A percentile compares a stretch with the other conserved stretches of the same genome.
phyloP scores from a whole-genome alignment of 805 yeast genomes.

The Ogataea wickerhamii region DNA sequence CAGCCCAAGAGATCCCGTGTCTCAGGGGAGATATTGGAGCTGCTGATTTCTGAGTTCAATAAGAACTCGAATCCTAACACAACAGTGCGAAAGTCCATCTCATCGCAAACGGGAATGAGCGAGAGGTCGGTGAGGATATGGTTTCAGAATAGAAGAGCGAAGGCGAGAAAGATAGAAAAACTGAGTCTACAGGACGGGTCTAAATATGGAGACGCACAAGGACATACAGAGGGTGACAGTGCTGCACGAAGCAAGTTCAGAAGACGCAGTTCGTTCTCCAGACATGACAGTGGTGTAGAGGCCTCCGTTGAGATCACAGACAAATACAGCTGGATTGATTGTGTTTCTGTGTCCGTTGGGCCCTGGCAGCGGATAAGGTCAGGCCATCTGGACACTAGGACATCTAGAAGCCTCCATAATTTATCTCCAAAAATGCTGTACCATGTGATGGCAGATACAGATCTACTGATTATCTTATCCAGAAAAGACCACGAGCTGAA shows the following conservation, averaged over 20 bases:
- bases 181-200: conserved; percentile 28
- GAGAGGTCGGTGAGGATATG: conserved; percentile 88
- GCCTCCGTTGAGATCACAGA: conserved; percentile 57
- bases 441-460: conserved; percentile 63
- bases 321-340: conserved; percentile 62
- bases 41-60: conserved; percentile 64
- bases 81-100: conserved; percentile 62
- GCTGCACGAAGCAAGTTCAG: conserved; percentile 7
- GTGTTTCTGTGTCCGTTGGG: conserved; percentile 68
- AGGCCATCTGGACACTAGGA: conserved; percentile 45
- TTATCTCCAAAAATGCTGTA: conserved; percentile 65
- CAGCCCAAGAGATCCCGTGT: conserved; percentile 35
- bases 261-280: conserved; percentile 16
- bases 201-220: background rate
- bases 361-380: conserved; percentile 76
- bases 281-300: conserved; percentile 20
- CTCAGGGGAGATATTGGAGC: conserved; percentile 67
- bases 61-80: conserved; percentile 74
- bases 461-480: conserved; percentile 65
- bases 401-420: conserved; percentile 49
- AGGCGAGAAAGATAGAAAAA: conserved; percentile 63
- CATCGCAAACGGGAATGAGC: conserved; percentile 72
- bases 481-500: conserved; percentile 69
- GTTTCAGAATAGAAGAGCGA: conserved; percentile 89
- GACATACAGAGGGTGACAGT: background rate